phyloP scores from a whole-genome alignment of 257 asterid species.

The Jaltomata sinuosa region DNA sequence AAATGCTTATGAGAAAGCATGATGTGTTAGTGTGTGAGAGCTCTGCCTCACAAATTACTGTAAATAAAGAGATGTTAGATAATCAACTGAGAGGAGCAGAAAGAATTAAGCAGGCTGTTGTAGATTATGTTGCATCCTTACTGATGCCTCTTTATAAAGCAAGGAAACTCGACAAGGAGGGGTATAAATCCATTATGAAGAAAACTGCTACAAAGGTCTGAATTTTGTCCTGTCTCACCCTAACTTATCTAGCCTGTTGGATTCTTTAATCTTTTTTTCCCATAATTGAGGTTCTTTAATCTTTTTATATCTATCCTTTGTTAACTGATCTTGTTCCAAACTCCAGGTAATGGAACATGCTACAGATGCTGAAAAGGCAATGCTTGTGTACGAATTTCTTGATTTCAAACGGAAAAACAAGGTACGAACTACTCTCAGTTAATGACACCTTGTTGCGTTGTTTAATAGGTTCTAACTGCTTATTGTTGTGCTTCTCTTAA shows the following conservation, averaged over 20 bases:
- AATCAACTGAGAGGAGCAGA: constrained; percentile 76
- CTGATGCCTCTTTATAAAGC: constrained; percentile 98
- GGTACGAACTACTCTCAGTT: constrained; percentile 28
- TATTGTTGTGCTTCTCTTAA: neutral
- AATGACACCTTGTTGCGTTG: neutral
- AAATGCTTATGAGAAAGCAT: constrained; percentile 27
- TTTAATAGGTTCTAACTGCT: neutral
- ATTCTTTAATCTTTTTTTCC: neutral
- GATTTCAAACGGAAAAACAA: constrained; percentile 97
- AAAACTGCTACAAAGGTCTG: constrained; percentile 97
- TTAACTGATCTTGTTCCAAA: constrained; percentile 9
- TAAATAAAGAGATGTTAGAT: constrained; percentile 41
- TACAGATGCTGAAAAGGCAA: constrained; percentile 79
- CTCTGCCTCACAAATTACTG: constrained; percentile 67
- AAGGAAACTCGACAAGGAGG: constrained; percentile 82
- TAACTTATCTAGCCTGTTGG: neutral
- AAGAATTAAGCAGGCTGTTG: constrained; percentile 76
- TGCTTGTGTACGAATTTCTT: constrained; percentile 80
- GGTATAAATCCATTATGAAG: constrained; percentile 93
- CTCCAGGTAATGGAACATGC: constrained; percentile 90
- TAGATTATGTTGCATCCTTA: constrained; percentile 87
- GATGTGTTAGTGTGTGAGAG: constrained; percentile 58
- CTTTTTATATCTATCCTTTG: neutral
- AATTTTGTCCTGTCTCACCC: neutral
- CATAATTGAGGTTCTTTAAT: neutral